Base-by-base conservation (phyloP, 768 basidiomycete species). In the Stropharia rugosoannulata region DNA sequence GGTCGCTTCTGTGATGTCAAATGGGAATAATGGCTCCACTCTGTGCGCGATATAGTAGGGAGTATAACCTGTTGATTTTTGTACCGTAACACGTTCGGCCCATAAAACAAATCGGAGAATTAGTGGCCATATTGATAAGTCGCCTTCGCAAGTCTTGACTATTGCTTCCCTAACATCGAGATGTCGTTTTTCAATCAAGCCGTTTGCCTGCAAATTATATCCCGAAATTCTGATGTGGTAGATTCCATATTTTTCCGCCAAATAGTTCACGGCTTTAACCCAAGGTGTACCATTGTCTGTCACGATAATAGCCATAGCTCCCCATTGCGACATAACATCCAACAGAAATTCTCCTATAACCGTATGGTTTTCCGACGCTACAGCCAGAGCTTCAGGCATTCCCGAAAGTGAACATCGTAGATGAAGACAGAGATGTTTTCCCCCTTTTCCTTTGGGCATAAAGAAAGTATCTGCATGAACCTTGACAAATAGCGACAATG, bases 401-500 rank as follows among this genome's bases (percentile, higher is more conserved):
- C 22, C 22, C 22, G 22, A 22, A 22, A 22, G 22, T 22, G 22
- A 22, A 22, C 22, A 22, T 1, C 27, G 22, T 10, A 72, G 58
- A 7, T 51, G 47, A 1, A 53, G 67, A 13, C 65, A 55, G 19
- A 62, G 49, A 44, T 59, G 60, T 18, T 51, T n/a, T 25, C 13
- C 58, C 4, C 60, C 59, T 9, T 48, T 25, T 12, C 59, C 67
- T 32, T 42, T 25, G 3, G 56, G 64, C 68, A 78, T 69, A 46
- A 66, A 62, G 73, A 77, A 76, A 0, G 70, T 68, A 54, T 77
- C 69, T 0, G 70, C 59, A 38, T 76, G 64, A 0, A 70, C 59
- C 40, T 70, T 70, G 0, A 45, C 15, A 43, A 72, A 71, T 0
- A 72, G 55, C 3, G 63, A 50, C 0, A 62, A 52, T 2, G 69